phyloP scores from a whole-genome alignment of 2,329 filamentous ascomycete species.

The Alternaria angustiovoidea region DNA sequence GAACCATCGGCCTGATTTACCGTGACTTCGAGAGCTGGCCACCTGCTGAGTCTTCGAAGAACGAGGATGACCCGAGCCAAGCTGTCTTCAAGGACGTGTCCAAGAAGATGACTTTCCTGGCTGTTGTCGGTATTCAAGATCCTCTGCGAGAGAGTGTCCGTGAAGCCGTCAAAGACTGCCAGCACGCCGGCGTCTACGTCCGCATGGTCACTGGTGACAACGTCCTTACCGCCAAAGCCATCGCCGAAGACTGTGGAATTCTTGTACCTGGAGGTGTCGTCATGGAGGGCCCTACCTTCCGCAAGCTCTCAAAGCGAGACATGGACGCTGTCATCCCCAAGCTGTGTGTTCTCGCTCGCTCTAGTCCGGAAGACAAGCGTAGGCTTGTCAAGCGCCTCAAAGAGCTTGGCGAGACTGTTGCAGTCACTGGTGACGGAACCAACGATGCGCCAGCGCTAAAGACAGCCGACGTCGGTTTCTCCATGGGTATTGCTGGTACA shows the following conservation, averaged over 20 bases:
- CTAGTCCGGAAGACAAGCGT: conserved; percentile 74
- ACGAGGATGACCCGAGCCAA: conserved; percentile 68
- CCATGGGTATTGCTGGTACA: conserved; percentile 84
- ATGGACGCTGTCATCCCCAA: conserved; percentile 67
- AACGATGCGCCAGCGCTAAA: conserved; percentile 85
- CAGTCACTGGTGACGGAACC: conserved; percentile 83
- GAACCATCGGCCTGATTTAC: conserved; percentile 85
- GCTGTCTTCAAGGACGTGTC: conserved; percentile 74
- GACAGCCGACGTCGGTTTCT: conserved; percentile 83
- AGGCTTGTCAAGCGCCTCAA: conserved; percentile 70
- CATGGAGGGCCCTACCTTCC: conserved; percentile 81
- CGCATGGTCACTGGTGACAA: conserved; percentile 90
- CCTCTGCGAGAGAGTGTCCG: conserved; percentile 78
- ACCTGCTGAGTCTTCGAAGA: conserved; percentile 64
- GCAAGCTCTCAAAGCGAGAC: conserved; percentile 70
- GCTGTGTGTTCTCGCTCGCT: conserved; percentile 72
- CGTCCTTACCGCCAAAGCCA: conserved; percentile 78
- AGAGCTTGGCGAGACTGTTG: conserved; percentile 76
- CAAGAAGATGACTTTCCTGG: conserved; percentile 75
- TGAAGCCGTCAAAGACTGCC: conserved; percentile 75
- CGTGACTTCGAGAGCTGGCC: conserved; percentile 87
- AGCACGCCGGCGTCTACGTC: conserved; percentile 78
- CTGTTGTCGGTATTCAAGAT: conserved; percentile 82
- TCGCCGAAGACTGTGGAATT: conserved; percentile 81
- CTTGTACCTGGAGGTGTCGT: conserved; percentile 73